A percentile compares a stretch with the other conserved stretches of the same genome.
These are phyloP conservation scores for Linderina pennispora DNA, from an alignment of 192 early-diverging fungal genomes.

Conservation along the genomic window DNA sequence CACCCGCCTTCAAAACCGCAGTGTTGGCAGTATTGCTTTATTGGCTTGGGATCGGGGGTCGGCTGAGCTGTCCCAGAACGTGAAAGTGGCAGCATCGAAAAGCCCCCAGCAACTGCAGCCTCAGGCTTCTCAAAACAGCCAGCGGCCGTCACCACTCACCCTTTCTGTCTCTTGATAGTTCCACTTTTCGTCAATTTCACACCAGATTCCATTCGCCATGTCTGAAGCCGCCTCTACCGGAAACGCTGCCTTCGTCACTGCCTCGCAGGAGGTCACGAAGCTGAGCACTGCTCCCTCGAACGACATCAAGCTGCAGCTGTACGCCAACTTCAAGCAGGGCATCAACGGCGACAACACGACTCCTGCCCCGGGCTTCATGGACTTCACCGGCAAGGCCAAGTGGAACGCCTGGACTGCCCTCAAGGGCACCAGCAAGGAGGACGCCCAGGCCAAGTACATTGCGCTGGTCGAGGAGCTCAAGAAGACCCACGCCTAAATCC, in stretches of 20 bases:
- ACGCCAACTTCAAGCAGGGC: constrained; percentile 85
- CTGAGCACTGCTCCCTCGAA: constrained; percentile 56
- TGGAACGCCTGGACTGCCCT: constrained; percentile 72
- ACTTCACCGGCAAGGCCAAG: constrained; percentile 73
- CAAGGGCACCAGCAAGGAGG: constrained; percentile 52
- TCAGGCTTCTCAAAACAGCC: too few relatives aligned
- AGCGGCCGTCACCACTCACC: too few relatives aligned
- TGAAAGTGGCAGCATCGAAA: too few relatives aligned
- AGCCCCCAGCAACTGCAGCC: too few relatives aligned
- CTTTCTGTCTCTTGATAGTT: too few relatives aligned
- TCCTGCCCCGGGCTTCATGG: constrained; percentile 59
- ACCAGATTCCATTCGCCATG: neutral
- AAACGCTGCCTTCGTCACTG: neutral
- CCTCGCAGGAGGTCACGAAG: neutral
- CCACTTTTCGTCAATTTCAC: too few relatives aligned
- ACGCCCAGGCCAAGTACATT: constrained; percentile 85
- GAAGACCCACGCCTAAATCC: too few relatives aligned
- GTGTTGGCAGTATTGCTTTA: too few relatives aligned
- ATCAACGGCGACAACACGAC: constrained; percentile 74
- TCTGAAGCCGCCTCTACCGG: neutral
- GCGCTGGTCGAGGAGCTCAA: constrained; percentile 61
- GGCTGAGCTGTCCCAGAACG: too few relatives aligned
- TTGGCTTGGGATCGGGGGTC: too few relatives aligned
- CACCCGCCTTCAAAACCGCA: too few relatives aligned
- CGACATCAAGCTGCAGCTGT: constrained; percentile 71